Percentiles rank a stretch among this genome's conserved stretches.
phyloP scores from a whole-genome alignment of 1,284 basidiomycete genomes.

The Flammula alnicola region DNA sequence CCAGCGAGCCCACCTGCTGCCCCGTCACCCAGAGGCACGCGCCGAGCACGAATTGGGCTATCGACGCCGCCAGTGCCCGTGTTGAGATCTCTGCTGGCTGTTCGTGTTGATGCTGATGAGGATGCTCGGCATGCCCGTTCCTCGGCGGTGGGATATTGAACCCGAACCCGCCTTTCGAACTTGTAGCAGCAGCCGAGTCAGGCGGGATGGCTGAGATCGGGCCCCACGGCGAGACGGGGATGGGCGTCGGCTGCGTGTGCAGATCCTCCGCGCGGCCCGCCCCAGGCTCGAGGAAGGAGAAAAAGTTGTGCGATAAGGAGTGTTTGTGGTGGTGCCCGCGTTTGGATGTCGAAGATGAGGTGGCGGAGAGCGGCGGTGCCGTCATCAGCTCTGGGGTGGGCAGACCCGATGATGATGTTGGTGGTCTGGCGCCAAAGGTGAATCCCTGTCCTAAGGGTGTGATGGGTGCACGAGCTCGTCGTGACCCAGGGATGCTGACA shows the following conservation, averaged over 20 bases:
- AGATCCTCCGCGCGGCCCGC: slow-evolving; percentile 31
- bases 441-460: slow-evolving; percentile 64
- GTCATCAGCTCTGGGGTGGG: slow-evolving; percentile 31
- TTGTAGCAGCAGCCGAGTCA: slow-evolving; percentile 41
- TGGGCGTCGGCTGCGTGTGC: slow-evolving; percentile 55
- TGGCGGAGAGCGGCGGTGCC: slow-evolving; percentile 21
- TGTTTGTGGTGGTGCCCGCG: slow-evolving; percentile 92
- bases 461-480: slow-evolving; percentile 29
- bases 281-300: slow-evolving; percentile 81
- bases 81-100: slow-evolving; percentile 40
- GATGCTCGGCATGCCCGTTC: too few relatives aligned
- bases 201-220: slow-evolving; percentile 34
- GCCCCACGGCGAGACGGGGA: slow-evolving; percentile 59
- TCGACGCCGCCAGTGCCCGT: slow-evolving; percentile 67
- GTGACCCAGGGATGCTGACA: slow-evolving; percentile 39
- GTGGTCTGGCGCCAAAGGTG: slow-evolving; percentile 62
- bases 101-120: slow-evolving; percentile 10
- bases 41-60: slow-evolving; percentile 68
- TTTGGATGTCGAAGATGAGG: slow-evolving; percentile 42
- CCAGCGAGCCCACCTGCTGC: slow-evolving; percentile 86
- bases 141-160: slow-evolving; percentile 15
- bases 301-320: slow-evolving; percentile 93
- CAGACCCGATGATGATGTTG: slow-evolving; percentile 36
- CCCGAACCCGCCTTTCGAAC: slow-evolving; percentile 1
- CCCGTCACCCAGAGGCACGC: slow-evolving; percentile 89